Base-by-base conservation (phyloP, 768 basidiomycete genomes). In the Botryobasidium botryosum region DNA sequence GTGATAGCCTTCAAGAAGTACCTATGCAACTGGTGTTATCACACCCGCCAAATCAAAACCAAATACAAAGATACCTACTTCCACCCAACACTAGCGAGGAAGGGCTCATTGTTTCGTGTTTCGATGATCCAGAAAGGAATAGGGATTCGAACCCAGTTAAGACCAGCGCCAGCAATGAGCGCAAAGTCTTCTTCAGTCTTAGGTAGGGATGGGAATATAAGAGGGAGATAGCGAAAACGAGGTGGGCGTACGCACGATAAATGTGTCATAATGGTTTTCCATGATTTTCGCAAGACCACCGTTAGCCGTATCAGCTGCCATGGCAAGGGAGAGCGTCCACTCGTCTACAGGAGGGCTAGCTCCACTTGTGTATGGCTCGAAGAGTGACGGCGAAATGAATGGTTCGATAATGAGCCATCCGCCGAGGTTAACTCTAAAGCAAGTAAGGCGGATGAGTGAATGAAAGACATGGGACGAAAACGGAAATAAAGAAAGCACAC, bases 171-270 rank as follows among this genome's bases (percentile, higher is more conserved):
- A 36, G 88, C 85, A 48, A 94, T 91, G 56, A 77, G 65, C 29
- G 87, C 87, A 49, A 91, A 76, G 62, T 92, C 88, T 62, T 82
- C 64, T 57, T 90, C 85, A 44, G 82, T 90, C 83, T 88, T 42
- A 42, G 7, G 48, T n/a, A 17, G 6, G 35, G 41, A 23, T 25
- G 32, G 25, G 29, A 17, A 8, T 33, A 17, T 46, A 49, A n/a
- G 18, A 37, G 39, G 41, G 12, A 24, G 35, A 29, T 25, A 37
- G 40, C n/a, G 7, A 33, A 15, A 37, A 26, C 15, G 28, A 6
- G 21, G 21, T 12, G 12, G 24, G 44, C 28, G 15, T 27, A 65
- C 78, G 57, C 56, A 83, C 78, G 52, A 90, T 76, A 61, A 86
- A 90, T 3, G 80, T 84, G 47, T 70, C 64, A 57, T 88, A 90